Conservation (phyloP, 805 yeast species). For the Ogataea siamensis region DNA sequence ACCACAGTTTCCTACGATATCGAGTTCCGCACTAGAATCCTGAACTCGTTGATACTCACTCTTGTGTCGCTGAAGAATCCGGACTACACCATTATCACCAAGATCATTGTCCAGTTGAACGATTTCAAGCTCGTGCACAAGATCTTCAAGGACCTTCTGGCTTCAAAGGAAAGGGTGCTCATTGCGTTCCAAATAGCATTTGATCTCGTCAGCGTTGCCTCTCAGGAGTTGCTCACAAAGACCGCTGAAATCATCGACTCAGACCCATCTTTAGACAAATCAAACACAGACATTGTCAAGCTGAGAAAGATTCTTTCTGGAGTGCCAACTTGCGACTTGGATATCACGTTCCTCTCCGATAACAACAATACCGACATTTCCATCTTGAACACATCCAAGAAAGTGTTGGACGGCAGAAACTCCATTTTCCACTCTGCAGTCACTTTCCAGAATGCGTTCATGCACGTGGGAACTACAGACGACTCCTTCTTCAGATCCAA, state of each 20-base stretch:
- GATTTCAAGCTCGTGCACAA: constrained; percentile 67
- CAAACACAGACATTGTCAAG: constrained; percentile 37
- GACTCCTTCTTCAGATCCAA: constrained; percentile 89
- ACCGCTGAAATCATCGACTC: constrained; percentile 41
- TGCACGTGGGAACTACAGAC: constrained; percentile 95
- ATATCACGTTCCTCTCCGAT: constrained; percentile 80
- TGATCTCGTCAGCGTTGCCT: constrained; percentile 86
- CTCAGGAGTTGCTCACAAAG: constrained; percentile 78
- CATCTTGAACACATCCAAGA: constrained; percentile 78
- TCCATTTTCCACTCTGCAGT: constrained; percentile 96
- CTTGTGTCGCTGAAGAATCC: constrained; percentile 58
- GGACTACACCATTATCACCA: constrained; percentile 81
- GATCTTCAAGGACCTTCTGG: constrained; percentile 61
- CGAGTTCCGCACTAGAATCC: constrained; percentile 61
- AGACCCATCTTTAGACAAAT: constrained; percentile 28
- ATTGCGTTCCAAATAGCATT: constrained; percentile 92
- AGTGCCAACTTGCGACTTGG: constrained; percentile 89
- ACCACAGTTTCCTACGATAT: constrained; percentile 65
- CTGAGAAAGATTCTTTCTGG: constrained; percentile 78
- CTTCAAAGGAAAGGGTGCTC: constrained; percentile 40
- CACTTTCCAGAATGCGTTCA: constrained; percentile 88
- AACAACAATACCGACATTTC: constrained; percentile 85
- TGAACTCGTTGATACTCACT: constrained; percentile 60
- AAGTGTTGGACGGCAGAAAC: constrained; percentile 81
- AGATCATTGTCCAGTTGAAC: constrained; percentile 84